Percentiles rank a stretch among this genome's conserved stretches.
Evolutionary conservation across 371 early-diverging fungal genomes (phyloP).

Genomic region (Saksenaea oblongispora): DNA sequence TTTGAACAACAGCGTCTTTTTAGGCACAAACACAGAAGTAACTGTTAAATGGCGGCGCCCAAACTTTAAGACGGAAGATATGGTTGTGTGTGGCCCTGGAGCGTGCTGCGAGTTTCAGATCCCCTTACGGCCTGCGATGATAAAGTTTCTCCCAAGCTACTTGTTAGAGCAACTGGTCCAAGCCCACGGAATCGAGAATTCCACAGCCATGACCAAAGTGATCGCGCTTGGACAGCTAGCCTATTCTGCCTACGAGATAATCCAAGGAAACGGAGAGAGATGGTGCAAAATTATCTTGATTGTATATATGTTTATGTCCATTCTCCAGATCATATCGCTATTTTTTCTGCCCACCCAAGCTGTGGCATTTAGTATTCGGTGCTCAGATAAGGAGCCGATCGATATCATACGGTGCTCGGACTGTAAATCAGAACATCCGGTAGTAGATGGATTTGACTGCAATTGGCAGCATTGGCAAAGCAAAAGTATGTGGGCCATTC

Average conservation of each 20-base stretch:
- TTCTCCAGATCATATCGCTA: neutral
- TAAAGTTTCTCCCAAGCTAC: neutral
- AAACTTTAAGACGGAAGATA: constrained; percentile 1
- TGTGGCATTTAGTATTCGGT: neutral
- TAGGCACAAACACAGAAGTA: neutral
- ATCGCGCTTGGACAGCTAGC: neutral
- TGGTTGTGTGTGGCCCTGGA: neutral
- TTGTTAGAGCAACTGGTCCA: neutral
- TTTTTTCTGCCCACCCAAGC: constrained; percentile 1
- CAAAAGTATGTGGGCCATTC: neutral
- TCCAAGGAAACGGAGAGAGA: neutral
- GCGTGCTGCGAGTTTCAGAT: neutral
- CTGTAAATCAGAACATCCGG: neutral
- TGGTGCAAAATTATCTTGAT: neutral
- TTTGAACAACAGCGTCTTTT: neutral
- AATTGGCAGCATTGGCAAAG: neutral
- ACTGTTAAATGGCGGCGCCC: neutral
- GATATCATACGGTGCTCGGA: neutral
- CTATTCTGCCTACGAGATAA: neutral
- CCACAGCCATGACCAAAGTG: neutral
- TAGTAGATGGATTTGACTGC: neutral
- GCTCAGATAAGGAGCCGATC: neutral
- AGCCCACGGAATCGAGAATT: neutral
- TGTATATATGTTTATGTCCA: neutral
- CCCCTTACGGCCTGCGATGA: neutral